Evolutionary conservation across 73 alveolate species (phyloP).

Genomic region (Durusdinium trenchii): DNA sequence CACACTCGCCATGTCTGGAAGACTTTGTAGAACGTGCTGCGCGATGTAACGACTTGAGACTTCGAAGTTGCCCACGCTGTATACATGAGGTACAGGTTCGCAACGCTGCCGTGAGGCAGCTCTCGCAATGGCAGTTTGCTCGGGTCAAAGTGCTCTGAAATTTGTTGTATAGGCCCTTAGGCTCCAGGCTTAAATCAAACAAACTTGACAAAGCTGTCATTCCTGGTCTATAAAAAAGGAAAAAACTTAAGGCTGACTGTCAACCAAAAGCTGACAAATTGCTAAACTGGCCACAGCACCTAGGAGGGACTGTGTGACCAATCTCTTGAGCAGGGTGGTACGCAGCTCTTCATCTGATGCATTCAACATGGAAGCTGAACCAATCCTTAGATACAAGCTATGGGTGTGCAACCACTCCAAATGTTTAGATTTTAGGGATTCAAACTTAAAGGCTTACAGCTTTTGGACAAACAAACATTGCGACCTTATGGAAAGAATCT

Average conservation of each 20-base stretch:
- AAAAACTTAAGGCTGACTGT: not conserved
- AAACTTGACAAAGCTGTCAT: not conserved
- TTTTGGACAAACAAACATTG: not conserved
- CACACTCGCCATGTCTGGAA: not conserved
- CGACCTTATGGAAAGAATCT: not conserved
- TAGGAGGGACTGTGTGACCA: not conserved
- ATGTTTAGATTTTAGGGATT: no score
- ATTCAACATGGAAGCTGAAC: not conserved
- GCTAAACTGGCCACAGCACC: not conserved
- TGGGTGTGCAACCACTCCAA: not conserved
- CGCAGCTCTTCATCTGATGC: not conserved
- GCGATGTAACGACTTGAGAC: not conserved
- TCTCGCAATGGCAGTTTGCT: not conserved
- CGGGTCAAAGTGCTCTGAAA: not conserved
- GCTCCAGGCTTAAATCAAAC: not conserved
- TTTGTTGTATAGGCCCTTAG: not conserved
- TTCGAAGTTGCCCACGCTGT: constrained; percentile 1
- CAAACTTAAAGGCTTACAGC: not conserved
- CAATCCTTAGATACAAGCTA: not conserved
- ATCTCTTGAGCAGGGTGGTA: not conserved
- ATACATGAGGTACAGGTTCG: not conserved
- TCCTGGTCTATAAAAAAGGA: not conserved
- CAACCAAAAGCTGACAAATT: not conserved
- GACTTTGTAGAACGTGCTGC: not conserved
- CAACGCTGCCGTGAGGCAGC: constrained; percentile 23